Conservation (phyloP, 129 eudicot genomes). For the Oenanthe sinensis region DNA sequence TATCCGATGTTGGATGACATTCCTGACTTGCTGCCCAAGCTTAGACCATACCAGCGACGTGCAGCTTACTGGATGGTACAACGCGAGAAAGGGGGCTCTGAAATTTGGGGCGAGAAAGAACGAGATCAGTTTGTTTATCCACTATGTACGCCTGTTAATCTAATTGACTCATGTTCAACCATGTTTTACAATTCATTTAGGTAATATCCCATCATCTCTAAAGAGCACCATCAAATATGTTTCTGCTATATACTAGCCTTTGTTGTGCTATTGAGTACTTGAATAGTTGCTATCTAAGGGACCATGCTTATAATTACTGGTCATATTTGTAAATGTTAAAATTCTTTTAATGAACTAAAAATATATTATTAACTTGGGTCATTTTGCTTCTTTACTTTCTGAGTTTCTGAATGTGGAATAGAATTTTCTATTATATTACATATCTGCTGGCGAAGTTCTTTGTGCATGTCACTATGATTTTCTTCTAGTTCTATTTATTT, state of each 20-base stretch:
- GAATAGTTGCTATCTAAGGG: neutral
- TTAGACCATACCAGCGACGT: slow-evolving; percentile 91
- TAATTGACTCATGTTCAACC: slow-evolving; percentile 57
- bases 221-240: neutral
- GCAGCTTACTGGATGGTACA: slow-evolving; percentile 97
- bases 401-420: neutral
- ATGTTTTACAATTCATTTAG: slow-evolving; percentile 91
- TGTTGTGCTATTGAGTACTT: neutral
- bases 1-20: slow-evolving; percentile 60
- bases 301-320: neutral
- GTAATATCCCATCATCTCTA: slow-evolving; percentile 24
- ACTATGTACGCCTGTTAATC: slow-evolving; percentile 64
- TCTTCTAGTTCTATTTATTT: neutral
- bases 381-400: neutral
- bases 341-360: neutral
- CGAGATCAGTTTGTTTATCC: slow-evolving; percentile 50
- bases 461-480: neutral
- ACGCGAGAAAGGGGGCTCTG: slow-evolving; percentile 58
- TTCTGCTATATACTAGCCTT: neutral
- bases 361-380: neutral
- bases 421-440: neutral
- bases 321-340: neutral
- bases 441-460: neutral
- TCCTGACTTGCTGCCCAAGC: slow-evolving; percentile 81
- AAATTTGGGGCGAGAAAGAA: slow-evolving; percentile 24